Evolutionary conservation across 805 yeast species (phyloP).

Genomic region (Monosporozyma servazzii): DNA sequence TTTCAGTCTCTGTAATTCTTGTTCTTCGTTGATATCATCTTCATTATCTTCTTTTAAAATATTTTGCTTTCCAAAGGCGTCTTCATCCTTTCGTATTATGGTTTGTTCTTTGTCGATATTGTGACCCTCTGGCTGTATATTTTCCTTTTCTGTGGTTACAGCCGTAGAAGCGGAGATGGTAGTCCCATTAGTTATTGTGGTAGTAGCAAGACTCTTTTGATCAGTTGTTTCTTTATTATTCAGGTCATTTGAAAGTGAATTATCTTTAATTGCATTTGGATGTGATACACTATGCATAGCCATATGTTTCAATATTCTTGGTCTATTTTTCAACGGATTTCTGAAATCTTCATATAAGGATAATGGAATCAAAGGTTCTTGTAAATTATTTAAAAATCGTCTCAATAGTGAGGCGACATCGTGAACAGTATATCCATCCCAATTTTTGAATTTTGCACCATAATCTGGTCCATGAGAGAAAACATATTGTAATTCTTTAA

Average conservation of each 20-base stretch:
- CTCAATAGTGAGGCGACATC: constrained; percentile 91
- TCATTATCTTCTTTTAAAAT: constrained; percentile 2
- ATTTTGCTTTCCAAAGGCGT: not conserved
- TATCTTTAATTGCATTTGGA: constrained; percentile 29
- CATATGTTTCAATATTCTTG: constrained; percentile 57
- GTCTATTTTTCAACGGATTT: constrained; percentile 58
- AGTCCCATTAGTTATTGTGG: not conserved
- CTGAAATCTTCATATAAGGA: constrained; percentile 69
- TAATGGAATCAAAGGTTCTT: constrained; percentile 86
- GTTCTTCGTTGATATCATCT: constrained; percentile 7
- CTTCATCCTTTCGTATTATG: not conserved
- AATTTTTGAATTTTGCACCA: constrained; percentile 67
- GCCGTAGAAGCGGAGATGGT: not conserved
- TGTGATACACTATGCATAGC: constrained; percentile 36
- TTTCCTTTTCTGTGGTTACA: not conserved
- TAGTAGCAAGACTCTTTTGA: not conserved
- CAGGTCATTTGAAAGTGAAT: constrained; percentile 6
- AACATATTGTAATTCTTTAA: constrained; percentile 72
- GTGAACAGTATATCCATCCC: constrained; percentile 94
- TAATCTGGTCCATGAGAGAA: constrained; percentile 85
- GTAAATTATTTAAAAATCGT: constrained; percentile 75
- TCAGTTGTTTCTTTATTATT: not conserved
- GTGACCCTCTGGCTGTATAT: not conserved
- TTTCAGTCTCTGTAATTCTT: constrained; percentile 1
- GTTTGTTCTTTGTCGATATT: not conserved